Evolutionary conservation across 2,329 filamentous ascomycete species (phyloP).

Genomic region (Dactylella cylindrospora): DNA sequence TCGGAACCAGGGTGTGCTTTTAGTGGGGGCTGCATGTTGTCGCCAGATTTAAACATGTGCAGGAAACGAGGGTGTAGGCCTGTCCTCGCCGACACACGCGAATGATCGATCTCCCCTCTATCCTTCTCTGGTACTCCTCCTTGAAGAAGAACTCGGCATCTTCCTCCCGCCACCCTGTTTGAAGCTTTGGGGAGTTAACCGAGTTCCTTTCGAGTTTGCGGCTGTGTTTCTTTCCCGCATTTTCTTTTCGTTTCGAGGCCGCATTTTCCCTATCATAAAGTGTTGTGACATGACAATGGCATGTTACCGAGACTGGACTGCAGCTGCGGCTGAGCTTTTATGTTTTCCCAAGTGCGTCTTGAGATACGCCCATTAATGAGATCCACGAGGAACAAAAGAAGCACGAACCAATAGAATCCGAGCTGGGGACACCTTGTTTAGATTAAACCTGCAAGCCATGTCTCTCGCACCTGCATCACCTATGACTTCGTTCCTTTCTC

Average conservation of each 20-base stretch:
- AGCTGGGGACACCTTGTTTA: too few species aligned
- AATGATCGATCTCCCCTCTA: background rate
- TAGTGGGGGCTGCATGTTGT: constrained; percentile 6
- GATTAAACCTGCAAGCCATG: too few species aligned
- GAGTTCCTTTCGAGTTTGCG: background rate
- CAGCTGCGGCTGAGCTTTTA: constrained; percentile 37
- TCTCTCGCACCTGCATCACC: too few species aligned
- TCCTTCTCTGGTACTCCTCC: background rate
- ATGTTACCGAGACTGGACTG: constrained; percentile 9
- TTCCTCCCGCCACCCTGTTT: constrained; percentile 8
- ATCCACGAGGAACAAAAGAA: too few species aligned
- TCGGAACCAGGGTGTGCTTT: constrained; percentile 7
- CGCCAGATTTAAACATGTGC: background rate
- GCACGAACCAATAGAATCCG: too few species aligned
- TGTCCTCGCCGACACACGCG: background rate
- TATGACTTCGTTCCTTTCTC: too few species aligned
- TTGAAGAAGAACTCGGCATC: background rate
- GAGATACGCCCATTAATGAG: too few species aligned
- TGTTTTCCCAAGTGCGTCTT: too few species aligned
- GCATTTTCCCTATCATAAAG: background rate
- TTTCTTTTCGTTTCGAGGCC: constrained; percentile 2
- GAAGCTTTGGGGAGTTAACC: constrained; percentile 21
- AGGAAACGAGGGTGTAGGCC: background rate
- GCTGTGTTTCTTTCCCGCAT: background rate
- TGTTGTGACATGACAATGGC: constrained; percentile 35